phyloP scores from a whole-genome alignment of 768 basidiomycete genomes.

The Tricholoma sp. region DNA sequence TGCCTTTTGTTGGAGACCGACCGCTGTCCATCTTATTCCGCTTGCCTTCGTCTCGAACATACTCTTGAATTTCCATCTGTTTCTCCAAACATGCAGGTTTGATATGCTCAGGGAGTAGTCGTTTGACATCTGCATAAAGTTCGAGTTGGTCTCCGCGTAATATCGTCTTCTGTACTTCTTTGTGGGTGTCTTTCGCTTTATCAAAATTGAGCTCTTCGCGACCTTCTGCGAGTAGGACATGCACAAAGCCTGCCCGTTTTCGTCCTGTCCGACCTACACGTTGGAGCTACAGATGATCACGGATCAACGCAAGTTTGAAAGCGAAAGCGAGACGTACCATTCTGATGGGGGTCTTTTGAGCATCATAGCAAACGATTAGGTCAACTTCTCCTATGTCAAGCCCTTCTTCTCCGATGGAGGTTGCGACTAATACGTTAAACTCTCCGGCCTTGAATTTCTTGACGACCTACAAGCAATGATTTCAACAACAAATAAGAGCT shows the following conservation, averaged over 20 bases:
- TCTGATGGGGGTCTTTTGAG: conserved; percentile 92
- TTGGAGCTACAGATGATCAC: conserved; percentile 62
- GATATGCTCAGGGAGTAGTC: conserved; percentile 73
- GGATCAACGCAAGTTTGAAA: neutral
- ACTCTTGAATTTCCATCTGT: conserved; percentile 76
- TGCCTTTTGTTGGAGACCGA: conserved; percentile 25
- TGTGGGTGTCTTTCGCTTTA: conserved; percentile 80
- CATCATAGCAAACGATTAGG: conserved; percentile 93
- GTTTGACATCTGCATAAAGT: conserved; percentile 87
- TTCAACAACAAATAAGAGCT: neutral
- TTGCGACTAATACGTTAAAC: conserved; percentile 91
- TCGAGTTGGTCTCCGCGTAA: conserved; percentile 82
- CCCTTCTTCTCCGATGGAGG: conserved; percentile 97
- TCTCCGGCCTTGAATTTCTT: conserved; percentile 81
- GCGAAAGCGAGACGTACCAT: conserved; percentile 55
- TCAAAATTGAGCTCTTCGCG: conserved; percentile 91
- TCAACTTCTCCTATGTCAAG: conserved; percentile 98
- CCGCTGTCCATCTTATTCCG: conserved; percentile 30
- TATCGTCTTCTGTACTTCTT: conserved; percentile 85
- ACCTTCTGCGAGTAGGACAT: conserved; percentile 84
- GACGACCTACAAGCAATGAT: conserved; percentile 55
- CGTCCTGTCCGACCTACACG: conserved; percentile 94
- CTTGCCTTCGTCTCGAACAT: conserved; percentile 48
- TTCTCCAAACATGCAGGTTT: conserved; percentile 78
- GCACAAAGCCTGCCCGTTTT: conserved; percentile 84